phyloP scores from a whole-genome alignment of 164 flowering plant species.

The Pachysandra terminalis region DNA sequence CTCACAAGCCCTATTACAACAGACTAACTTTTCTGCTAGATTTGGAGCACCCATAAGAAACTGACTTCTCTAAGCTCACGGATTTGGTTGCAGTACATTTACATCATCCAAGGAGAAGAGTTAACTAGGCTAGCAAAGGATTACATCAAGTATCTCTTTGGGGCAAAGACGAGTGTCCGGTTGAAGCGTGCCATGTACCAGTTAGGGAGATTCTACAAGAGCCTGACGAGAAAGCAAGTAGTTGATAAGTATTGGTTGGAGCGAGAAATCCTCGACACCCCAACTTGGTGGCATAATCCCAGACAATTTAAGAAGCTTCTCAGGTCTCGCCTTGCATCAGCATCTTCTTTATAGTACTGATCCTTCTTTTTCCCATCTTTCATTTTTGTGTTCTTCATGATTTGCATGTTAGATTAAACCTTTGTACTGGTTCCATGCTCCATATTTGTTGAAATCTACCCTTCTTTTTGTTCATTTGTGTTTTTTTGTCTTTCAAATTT shows the following conservation, averaged over 20 bases:
- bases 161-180: conserved; percentile 43
- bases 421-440: too few relatives aligned
- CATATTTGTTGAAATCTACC: too few relatives aligned
- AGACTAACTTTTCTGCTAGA: too few relatives aligned
- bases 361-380: too few relatives aligned
- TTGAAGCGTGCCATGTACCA: conserved; percentile 31
- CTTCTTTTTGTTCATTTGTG: too few relatives aligned
- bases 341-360: conserved; percentile 1
- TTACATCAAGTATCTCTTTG: conserved; percentile 39
- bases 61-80: background rate
- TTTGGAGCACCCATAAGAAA: background rate
- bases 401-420: too few relatives aligned
- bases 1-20: too few relatives aligned
- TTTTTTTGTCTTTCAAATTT: too few relatives aligned
- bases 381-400: too few relatives aligned
- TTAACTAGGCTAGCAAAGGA: conserved; percentile 40
- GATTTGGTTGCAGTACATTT: conserved; percentile 51
- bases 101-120: conserved; percentile 57
- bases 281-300: conserved; percentile 61
- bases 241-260: conserved; percentile 43
- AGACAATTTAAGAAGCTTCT: conserved; percentile 22
- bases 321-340: conserved; percentile 9
- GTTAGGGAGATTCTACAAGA: conserved; percentile 28
- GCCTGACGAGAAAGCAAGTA: conserved; percentile 24
- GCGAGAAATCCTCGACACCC: conserved; percentile 42